Evolutionary conservation across 106 monocot genomes (phyloP), one percentile per base, ranked within the genome.

Genomic region (Alisma plantagoaquatica): DNA sequence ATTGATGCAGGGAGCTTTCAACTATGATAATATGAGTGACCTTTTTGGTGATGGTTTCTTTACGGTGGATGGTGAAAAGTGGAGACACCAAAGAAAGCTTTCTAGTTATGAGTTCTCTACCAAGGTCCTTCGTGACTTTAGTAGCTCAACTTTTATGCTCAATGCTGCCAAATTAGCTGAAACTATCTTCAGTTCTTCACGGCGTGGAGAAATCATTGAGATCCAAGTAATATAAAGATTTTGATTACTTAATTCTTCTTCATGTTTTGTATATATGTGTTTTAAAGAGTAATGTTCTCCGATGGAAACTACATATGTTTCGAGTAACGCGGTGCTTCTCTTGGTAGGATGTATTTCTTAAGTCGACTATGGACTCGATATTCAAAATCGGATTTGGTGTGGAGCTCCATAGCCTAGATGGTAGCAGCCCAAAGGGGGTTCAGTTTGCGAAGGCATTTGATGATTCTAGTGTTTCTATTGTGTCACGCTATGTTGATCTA

Each of bases 11-110:
- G 57, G 57, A 0, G 7, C 9, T 22, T 2, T 4, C 22, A 2
- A 2, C 25, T 42, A 41, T 24, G 41, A 41, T 23, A 43, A 1
- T 4, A 26, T 42, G 42, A 41, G 22, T 23, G 57, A 42, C 24
- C 41, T 57, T 22, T 23, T 57, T 21, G 57, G 57, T 23, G 42
- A 57, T 21, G 57, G 57, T 10, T 42, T 57, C 5, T 43, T 57
- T 38, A 14, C 22, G 25, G 54, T 57, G 23, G 57, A 57, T 27
- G 57, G 57, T 2, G 12, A 25, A 6, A 57, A 43, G 41, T 57
- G 57, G 57, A 28, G 22, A 14, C 57, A 43, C 14, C 57, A 57
- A 27, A 57, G 57, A 43, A 57, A 57, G 25, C 42, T 57, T 10
- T 10, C 57, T 10, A 57, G 57, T 27, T 25, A 41, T 16, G 23